These are phyloP conservation scores for Sclerotinia trifoliorum DNA, from an alignment of 2,329 filamentous ascomycete genomes.

Conservation along the genomic window DNA sequence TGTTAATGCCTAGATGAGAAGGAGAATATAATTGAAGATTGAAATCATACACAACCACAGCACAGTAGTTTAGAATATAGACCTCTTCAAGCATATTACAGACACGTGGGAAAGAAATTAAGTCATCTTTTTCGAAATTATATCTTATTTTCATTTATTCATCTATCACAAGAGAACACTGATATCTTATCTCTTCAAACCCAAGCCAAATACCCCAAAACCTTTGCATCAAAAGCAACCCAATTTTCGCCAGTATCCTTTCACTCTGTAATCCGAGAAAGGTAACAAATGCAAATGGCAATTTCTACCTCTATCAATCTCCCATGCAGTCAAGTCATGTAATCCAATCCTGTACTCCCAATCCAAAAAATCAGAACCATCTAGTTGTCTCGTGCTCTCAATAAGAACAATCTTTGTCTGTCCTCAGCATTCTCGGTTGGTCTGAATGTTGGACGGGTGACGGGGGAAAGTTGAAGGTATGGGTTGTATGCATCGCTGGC, in stretches of 20 bases:
- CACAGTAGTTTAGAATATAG: neutral
- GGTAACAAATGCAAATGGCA: neutral
- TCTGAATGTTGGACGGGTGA: slow-evolving; percentile 9
- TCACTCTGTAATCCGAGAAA: neutral
- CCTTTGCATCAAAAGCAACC: neutral
- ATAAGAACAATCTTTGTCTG: slow-evolving; percentile 19
- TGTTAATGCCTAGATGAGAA: neutral
- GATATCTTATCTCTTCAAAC: slow-evolving; percentile 6
- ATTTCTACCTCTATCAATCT: neutral
- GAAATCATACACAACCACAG: neutral
- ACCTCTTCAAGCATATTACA: neutral
- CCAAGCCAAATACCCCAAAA: neutral
- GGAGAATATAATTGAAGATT: neutral
- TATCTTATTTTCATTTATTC: neutral
- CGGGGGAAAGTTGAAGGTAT: slow-evolving; percentile 19
- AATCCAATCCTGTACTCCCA: neutral
- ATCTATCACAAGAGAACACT: neutral
- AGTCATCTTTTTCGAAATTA: neutral
- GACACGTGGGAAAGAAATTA: neutral
- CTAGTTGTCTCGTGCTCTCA: slow-evolving; percentile 21
- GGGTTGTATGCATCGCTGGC: slow-evolving; percentile 2
- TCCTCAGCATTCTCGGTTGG: slow-evolving; percentile 16
- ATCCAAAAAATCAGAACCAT: neutral
- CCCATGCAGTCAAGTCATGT: neutral
- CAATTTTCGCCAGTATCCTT: slow-evolving; percentile 3